A percentile compares a stretch with the other conserved stretches of the same genome.
Evolutionary conservation across 768 basidiomycete genomes (phyloP).

Genomic region (Termitomyces sp.): DNA sequence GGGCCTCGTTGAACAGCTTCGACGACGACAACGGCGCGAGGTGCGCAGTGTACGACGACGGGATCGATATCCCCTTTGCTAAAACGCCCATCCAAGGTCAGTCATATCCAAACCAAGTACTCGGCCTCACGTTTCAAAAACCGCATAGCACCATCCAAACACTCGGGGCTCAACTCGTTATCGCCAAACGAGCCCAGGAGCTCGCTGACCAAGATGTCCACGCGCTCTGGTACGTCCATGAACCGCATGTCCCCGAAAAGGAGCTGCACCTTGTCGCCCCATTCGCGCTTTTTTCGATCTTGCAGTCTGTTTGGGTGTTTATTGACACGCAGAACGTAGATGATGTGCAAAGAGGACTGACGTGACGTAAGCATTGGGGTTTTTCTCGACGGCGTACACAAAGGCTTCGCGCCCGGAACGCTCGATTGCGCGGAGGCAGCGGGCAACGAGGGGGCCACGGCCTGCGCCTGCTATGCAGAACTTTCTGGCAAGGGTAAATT

Average conservation of each 20-base stretch:
- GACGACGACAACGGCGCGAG: conserved; percentile 92
- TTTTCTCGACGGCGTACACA: conserved; percentile 93
- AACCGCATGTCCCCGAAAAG: conserved; percentile 94
- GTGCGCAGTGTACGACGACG: conserved; percentile 92
- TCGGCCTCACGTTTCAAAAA: conserved; percentile 77
- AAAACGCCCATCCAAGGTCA: neutral
- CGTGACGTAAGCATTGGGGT: conserved; percentile 94
- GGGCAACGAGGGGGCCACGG: conserved; percentile 85
- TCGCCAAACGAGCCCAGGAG: conserved; percentile 96
- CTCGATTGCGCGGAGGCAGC: conserved; percentile 72
- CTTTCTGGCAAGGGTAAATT: conserved; percentile 38
- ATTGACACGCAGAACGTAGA: too few relatives aligned
- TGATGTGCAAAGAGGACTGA: conserved; percentile 23
- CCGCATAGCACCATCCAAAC: conserved; percentile 91
- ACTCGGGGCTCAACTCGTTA: conserved; percentile 97
- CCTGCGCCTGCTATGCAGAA: conserved; percentile 95
- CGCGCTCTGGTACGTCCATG: conserved; percentile 76
- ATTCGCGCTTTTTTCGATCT: conserved; percentile 73
- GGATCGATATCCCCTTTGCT: conserved; percentile 95
- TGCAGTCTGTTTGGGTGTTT: conserved; percentile 57
- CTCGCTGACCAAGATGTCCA: conserved; percentile 93
- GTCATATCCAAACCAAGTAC: neutral
- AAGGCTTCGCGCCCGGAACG: conserved; percentile 55
- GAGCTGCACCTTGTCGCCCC: conserved; percentile 74
- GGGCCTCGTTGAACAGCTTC: conserved; percentile 84